Evolutionary conservation across 208 protist species (phyloP), one percentile per base, ranked within the genome.

Genomic region (Novymonas esmeraldas): DNA sequence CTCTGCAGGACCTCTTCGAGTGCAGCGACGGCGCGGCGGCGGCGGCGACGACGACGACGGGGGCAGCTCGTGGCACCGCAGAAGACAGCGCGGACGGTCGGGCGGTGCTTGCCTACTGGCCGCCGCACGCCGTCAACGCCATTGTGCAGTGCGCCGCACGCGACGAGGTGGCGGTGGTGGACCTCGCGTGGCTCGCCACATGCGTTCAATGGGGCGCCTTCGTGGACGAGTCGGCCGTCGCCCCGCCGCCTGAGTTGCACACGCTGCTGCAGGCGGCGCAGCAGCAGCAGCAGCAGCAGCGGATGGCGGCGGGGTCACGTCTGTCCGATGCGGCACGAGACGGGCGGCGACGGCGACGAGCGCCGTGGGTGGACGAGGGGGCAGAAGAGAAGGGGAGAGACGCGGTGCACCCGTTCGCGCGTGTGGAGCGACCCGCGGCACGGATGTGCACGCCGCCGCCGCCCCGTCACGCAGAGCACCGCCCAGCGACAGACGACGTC

Each of bases 141-240:
- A 36, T 71, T 18, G 50, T 45, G 52, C 39, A 34, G n/a, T 52
- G 39, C 33, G 64, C 50, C 18, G 63, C 76, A 3, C 54, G 45
- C 14, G 75, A 79, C 3, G 59, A 70, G 24, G 26, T 90, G 4
- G 79, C 75, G 6, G n/a, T 89, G 2, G 83, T 94, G 6, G 64
- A 34, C 4, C 48, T 79, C 1, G 64, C 60, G 6, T 94, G 85
- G 82, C 61, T 94, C 10, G 76, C 72, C 3, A 70, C 59, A 4
- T 87, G 82, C 52, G 65, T 81, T 14, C 57, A 69, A 34, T 94
- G 85, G 82, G 88, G 88, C 31, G 58, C 76, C 1, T 94, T 94
- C 64, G 64, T 94, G 1, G 83, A 89, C 46, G 88, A 94, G 42
- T 7, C 70, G 6, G 48, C 2, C 24, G 56, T 57, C 24, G 24